Evolutionary conservation across 305 asterid genomes (phyloP).

Genomic region (Solanum hybrid): DNA sequence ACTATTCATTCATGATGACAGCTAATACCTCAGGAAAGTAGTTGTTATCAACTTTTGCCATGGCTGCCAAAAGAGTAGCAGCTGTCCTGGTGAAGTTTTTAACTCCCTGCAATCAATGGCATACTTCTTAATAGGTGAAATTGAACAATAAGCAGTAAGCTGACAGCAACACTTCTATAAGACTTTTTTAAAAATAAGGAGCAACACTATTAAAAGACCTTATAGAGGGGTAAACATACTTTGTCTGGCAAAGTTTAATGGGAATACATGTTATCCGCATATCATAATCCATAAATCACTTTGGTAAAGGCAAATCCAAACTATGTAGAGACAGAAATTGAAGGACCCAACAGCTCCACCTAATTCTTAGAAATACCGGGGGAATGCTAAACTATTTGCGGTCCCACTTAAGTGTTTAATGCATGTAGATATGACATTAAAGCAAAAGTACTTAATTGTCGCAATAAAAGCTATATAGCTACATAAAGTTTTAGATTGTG

Average conservation of each 20-base stretch:
- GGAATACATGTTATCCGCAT: background rate
- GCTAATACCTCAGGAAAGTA: slow-evolving; percentile 78
- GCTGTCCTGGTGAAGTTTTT: slow-evolving; percentile 71
- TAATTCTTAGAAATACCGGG: background rate
- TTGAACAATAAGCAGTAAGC: background rate
- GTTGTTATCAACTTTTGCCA: slow-evolving; percentile 67
- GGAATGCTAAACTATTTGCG: background rate
- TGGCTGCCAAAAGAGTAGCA: slow-evolving; percentile 58
- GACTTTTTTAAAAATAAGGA: background rate
- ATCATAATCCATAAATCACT: background rate
- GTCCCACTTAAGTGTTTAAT: background rate
- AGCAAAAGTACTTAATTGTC: background rate
- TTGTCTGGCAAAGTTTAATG: background rate
- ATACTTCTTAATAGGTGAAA: background rate
- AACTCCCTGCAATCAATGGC: slow-evolving; percentile 46
- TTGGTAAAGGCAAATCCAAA: background rate
- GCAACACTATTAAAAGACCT: background rate
- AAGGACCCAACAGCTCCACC: background rate
- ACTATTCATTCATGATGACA: background rate
- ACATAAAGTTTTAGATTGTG: background rate
- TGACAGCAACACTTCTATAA: background rate
- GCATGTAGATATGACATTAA: background rate
- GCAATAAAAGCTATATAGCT: background rate
- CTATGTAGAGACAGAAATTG: background rate
- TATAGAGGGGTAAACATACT: background rate